These are phyloP conservation scores for Tricholoma furcatifolium DNA, from an alignment of 768 basidiomycete species.

Conservation along the genomic window DNA sequence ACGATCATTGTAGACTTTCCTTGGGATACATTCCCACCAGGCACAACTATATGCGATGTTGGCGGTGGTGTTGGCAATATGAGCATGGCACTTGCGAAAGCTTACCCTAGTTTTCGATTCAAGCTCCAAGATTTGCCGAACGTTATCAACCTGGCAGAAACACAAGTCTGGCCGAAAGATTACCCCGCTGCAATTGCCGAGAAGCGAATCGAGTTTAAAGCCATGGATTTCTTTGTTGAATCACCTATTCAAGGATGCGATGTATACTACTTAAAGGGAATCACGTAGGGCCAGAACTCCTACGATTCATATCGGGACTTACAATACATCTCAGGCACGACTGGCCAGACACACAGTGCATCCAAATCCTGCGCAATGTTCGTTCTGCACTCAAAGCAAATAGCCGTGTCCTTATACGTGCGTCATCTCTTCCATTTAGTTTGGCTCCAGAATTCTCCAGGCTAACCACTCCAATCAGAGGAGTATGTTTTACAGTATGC, in stretches of 20 bases:
- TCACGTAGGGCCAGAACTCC: constrained; percentile 26
- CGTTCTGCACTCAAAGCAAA: constrained; percentile 32
- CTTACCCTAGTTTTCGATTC: constrained; percentile 32
- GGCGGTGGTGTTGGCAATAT: constrained; percentile 37
- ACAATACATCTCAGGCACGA: constrained; percentile 30
- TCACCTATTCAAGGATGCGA: constrained; percentile 34
- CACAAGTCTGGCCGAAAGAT: constrained; percentile 30
- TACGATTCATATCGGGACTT: neutral
- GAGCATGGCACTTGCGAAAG: constrained; percentile 30
- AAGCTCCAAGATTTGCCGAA: constrained; percentile 36
- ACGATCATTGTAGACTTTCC: constrained; percentile 25
- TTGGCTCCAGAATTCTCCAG: constrained; percentile 20
- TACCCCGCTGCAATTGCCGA: constrained; percentile 35
- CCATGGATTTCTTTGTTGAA: constrained; percentile 39
- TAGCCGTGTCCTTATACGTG: constrained; percentile 21
- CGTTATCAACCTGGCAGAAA: constrained; percentile 28
- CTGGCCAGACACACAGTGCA: constrained; percentile 37
- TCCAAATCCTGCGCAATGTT: constrained; percentile 34
- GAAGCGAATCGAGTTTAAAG: constrained; percentile 32
- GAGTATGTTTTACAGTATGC: constrained; percentile 33
- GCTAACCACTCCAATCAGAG: constrained; percentile 21
- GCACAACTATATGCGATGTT: constrained; percentile 36
- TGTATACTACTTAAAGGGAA: constrained; percentile 38
- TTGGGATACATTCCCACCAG: constrained; percentile 29
- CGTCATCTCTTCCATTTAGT: constrained; percentile 18